These are phyloP conservation scores for Vitis rotundifolia DNA, from an alignment of 164 flowering plant species.

Conservation along the genomic window DNA sequence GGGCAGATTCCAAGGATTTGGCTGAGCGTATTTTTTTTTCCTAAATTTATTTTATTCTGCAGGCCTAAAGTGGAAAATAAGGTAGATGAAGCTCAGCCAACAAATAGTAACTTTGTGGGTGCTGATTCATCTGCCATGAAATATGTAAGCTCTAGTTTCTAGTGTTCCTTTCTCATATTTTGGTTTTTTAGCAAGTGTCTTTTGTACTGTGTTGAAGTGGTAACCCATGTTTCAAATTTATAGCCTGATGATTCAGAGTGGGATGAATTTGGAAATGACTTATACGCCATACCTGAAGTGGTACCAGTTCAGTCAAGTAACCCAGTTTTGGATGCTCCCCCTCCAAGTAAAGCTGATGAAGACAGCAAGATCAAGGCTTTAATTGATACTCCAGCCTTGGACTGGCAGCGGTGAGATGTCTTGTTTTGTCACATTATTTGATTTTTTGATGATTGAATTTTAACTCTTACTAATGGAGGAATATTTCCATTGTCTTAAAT, in stretches of 20 bases:
- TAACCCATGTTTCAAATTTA: slow-evolving; percentile 9
- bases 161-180: background rate
- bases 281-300: slow-evolving; percentile 82
- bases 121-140: slow-evolving; percentile 51
- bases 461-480: background rate
- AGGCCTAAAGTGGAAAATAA: slow-evolving; percentile 61
- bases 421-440: background rate
- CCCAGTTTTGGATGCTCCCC: slow-evolving; percentile 54
- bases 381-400: slow-evolving; percentile 76
- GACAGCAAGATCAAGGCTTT: slow-evolving; percentile 91
- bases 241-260: slow-evolving; percentile 83
- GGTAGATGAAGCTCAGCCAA: slow-evolving; percentile 45
- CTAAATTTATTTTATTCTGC: slow-evolving; percentile 28
- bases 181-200: background rate
- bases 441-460: background rate
- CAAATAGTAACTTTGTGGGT: slow-evolving; percentile 40
- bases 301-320: slow-evolving; percentile 47
- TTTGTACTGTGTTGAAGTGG: background rate
- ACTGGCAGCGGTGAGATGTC: slow-evolving; percentile 82
- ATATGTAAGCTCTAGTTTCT: slow-evolving; percentile 49
- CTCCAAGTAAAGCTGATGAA: slow-evolving; percentile 77
- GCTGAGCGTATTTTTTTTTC: background rate
- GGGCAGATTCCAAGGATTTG: background rate
- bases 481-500: background rate
- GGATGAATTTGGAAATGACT: slow-evolving; percentile 94